Evolutionary conservation across 2,329 filamentous ascomycete species (phyloP).

Genomic region (Hymenoscyphus fructigenus): DNA sequence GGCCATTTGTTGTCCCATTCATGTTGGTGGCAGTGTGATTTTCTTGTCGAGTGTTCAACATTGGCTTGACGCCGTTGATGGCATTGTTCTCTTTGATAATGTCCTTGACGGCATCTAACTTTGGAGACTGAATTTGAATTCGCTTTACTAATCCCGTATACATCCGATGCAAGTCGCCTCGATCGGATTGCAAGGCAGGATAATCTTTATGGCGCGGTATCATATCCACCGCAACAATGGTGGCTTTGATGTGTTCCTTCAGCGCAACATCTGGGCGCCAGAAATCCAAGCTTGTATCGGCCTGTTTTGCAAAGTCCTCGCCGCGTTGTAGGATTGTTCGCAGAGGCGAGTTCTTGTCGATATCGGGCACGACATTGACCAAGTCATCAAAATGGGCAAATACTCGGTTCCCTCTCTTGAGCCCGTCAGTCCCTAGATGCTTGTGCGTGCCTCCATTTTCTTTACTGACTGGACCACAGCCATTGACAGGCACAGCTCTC

Average conservation of each 20-base stretch:
- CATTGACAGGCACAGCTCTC: constrained; percentile 28
- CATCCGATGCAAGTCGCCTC: constrained; percentile 46
- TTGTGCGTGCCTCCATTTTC: constrained; percentile 21
- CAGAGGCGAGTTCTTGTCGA: constrained; percentile 44
- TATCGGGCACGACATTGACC: constrained; percentile 37
- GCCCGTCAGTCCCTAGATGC: constrained; percentile 20
- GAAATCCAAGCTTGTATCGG: constrained; percentile 62
- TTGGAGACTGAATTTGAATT: constrained; percentile 47
- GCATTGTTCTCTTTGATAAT: constrained; percentile 64
- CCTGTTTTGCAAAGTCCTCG: constrained; percentile 55
- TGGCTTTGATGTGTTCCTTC: constrained; percentile 80
- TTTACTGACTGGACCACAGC: constrained; percentile 25
- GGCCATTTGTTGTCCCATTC: constrained; percentile 15
- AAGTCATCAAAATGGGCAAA: constrained; percentile 46
- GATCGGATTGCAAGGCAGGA: constrained; percentile 58
- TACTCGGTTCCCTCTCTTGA: constrained; percentile 26
- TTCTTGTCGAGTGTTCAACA: background rate
- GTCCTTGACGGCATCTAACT: constrained; percentile 58
- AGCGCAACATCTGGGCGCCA: constrained; percentile 72
- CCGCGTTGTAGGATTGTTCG: constrained; percentile 53
- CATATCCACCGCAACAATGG: constrained; percentile 71
- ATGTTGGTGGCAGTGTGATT: constrained; percentile 10
- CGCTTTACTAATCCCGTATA: constrained; percentile 52
- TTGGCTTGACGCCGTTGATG: constrained; percentile 52
- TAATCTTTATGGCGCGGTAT: constrained; percentile 78